Percentiles rank a stretch among this genome's conserved stretches.
These are phyloP conservation scores for Stentor roeselii DNA, from an alignment of 73 alveolate species.

Conservation along the genomic window DNA sequence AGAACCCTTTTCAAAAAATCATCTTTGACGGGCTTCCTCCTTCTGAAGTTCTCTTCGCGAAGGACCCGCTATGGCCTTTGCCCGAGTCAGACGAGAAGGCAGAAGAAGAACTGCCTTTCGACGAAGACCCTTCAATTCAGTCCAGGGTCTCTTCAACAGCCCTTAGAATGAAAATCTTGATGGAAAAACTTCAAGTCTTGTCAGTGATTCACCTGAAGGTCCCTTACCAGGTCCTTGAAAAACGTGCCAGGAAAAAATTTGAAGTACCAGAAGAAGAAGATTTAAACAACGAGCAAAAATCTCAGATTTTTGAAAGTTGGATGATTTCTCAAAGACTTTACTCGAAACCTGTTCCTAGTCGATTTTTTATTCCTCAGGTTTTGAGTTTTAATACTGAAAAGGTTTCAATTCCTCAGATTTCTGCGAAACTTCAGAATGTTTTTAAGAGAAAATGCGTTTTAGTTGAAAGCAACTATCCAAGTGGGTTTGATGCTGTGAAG, in stretches of 20 bases:
- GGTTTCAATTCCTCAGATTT: neutral
- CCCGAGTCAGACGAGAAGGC: neutral
- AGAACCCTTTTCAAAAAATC: constrained; percentile 1
- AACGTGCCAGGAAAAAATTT: constrained; percentile 17
- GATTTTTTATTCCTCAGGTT: neutral
- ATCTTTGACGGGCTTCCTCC: constrained; percentile 15
- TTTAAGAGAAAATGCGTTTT: neutral
- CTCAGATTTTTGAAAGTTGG: neutral
- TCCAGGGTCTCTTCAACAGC: neutral
- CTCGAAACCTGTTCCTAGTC: neutral
- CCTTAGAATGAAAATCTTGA: neutral
- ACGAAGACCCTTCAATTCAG: constrained; percentile 15
- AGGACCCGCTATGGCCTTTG: neutral
- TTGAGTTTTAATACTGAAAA: neutral
- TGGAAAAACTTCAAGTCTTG: neutral
- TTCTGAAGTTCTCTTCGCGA: neutral
- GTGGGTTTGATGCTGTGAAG: constrained; percentile 5
- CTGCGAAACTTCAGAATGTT: neutral
- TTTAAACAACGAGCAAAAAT: neutral
- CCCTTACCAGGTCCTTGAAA: neutral
- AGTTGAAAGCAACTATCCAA: neutral
- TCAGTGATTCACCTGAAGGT: neutral
- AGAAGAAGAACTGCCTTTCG: neutral
- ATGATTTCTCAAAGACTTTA: constrained; percentile 4
- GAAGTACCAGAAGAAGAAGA: constrained; percentile 23